Evolutionary conservation across 805 yeast genomes (phyloP).

Genomic region (Cyberlindnera samutprakarnensis): DNA sequence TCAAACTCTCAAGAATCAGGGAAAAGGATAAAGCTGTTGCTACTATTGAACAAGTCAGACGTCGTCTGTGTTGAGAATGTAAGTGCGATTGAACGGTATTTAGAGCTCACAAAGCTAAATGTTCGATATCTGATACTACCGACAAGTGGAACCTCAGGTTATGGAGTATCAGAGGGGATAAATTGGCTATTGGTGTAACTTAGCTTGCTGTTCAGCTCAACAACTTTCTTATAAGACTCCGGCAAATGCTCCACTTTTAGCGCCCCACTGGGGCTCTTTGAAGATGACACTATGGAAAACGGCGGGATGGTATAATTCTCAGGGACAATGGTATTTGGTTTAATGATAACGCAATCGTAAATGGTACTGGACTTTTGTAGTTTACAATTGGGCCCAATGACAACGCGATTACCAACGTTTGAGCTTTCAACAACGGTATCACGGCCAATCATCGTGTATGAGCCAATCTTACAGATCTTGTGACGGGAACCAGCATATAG

Average conservation of each 20-base stretch:
- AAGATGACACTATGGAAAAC: conserved; percentile 32
- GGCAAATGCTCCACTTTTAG: conserved; percentile 11
- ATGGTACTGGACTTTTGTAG: conserved; percentile 32
- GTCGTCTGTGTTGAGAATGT: conserved; percentile 2
- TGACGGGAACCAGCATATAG: conserved; percentile 8
- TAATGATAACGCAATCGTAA: conserved; percentile 45
- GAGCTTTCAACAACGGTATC: conserved; percentile 27
- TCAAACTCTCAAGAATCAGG: background rate
- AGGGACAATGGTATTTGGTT: conserved; percentile 34
- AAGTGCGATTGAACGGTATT: conserved; percentile 9
- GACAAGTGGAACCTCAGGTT: conserved; percentile 8
- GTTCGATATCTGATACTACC: conserved; percentile 16
- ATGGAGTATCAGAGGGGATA: conserved; percentile 22
- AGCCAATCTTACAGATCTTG: conserved; percentile 35
- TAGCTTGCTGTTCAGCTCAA: conserved; percentile 17
- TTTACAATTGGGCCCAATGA: conserved; percentile 34
- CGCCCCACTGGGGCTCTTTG: too few relatives aligned
- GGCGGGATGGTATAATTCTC: conserved; percentile 42
- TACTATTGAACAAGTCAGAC: conserved; percentile 18
- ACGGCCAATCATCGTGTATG: conserved; percentile 36
- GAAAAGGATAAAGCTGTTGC: conserved; percentile 15
- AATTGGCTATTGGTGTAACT: conserved; percentile 22
- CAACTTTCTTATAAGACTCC: conserved; percentile 22
- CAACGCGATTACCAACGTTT: conserved; percentile 41
- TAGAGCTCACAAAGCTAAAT: conserved; percentile 4